A percentile compares a stretch with the other conserved stretches of the same genome.
Conservation (phyloP, 305 asterid genomes). For the Fraxinus nigra region DNA sequence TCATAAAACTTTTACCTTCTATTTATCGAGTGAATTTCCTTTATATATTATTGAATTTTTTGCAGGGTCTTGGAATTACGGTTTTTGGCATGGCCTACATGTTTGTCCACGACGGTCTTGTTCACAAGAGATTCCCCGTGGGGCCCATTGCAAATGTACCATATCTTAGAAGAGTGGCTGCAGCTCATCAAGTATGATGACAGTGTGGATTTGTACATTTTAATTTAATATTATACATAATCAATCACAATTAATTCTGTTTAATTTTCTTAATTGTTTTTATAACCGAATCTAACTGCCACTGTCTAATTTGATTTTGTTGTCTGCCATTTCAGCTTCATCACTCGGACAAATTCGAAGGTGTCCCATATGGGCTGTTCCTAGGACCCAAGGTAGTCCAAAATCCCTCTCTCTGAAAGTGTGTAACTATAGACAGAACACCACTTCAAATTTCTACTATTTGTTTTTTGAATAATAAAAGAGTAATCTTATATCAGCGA, state of each 20-base stretch:
- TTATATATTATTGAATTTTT: not conserved
- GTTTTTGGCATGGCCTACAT: constrained; percentile 94
- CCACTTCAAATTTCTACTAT: not conserved
- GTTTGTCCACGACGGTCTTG: constrained; percentile 98
- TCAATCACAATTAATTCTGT: not conserved
- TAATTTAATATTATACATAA: not conserved
- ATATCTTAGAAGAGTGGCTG: constrained; percentile 73
- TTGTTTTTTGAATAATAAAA: constrained; percentile 34
- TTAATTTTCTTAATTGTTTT: not conserved
- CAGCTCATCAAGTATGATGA: constrained; percentile 81
- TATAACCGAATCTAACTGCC: constrained; percentile 24
- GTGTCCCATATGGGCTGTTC: constrained; percentile 87
- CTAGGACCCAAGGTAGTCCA: constrained; percentile 72
- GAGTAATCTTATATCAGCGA: constrained; percentile 5
- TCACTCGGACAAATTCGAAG: constrained; percentile 78
- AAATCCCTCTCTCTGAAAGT: not conserved
- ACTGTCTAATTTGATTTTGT: constrained; percentile 28
- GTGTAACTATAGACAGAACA: not conserved
- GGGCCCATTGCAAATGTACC: constrained; percentile 94
- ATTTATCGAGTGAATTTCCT: not conserved
- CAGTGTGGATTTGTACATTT: not conserved
- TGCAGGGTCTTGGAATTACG: constrained; percentile 92
- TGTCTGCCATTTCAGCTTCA: constrained; percentile 71
- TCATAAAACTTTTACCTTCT: not conserved
- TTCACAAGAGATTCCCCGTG: constrained; percentile 85